Conservation (phyloP, 2,329 filamentous ascomycete species). For the Trichoderma breve region DNA sequence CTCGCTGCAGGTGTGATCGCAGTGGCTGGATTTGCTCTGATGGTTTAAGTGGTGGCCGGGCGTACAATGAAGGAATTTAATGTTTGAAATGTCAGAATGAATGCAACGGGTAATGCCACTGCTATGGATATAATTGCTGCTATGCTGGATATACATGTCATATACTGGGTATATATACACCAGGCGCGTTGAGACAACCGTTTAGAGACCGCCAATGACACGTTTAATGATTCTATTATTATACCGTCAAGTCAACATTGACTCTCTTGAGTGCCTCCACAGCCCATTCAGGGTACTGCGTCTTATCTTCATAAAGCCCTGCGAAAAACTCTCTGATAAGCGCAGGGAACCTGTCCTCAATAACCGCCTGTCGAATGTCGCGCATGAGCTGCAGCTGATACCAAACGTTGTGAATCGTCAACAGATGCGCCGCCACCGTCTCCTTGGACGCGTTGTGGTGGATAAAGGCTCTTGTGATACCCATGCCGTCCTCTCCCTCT, state of each 20-base stretch:
- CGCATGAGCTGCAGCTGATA: constrained; percentile 86
- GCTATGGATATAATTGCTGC: background rate
- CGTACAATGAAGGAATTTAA: background rate
- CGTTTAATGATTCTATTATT: constrained; percentile 13
- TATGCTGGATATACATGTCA: background rate
- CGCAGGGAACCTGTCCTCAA: constrained; percentile 75
- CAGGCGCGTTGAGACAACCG: background rate
- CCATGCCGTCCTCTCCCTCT: constrained; percentile 66
- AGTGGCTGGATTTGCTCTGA: background rate
- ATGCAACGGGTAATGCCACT: background rate
- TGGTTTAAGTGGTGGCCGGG: background rate
- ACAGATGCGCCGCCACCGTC: constrained; percentile 78
- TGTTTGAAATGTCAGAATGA: background rate
- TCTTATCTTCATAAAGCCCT: constrained; percentile 61
- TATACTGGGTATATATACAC: background rate
- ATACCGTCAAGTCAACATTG: constrained; percentile 61
- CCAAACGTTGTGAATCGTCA: constrained; percentile 95
- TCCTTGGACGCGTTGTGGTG: constrained; percentile 93
- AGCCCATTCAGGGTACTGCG: constrained; percentile 78
- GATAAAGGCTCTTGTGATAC: constrained; percentile 83
- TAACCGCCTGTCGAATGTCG: constrained; percentile 69
- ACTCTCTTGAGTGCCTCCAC: constrained; percentile 74
- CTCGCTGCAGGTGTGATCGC: background rate
- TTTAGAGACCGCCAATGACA: background rate
- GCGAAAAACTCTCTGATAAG: constrained; percentile 79